Evolutionary conservation across 257 asterid species (phyloP), one percentile per base, ranked within the genome.

Genomic region (Fraxinus excelsior): DNA sequence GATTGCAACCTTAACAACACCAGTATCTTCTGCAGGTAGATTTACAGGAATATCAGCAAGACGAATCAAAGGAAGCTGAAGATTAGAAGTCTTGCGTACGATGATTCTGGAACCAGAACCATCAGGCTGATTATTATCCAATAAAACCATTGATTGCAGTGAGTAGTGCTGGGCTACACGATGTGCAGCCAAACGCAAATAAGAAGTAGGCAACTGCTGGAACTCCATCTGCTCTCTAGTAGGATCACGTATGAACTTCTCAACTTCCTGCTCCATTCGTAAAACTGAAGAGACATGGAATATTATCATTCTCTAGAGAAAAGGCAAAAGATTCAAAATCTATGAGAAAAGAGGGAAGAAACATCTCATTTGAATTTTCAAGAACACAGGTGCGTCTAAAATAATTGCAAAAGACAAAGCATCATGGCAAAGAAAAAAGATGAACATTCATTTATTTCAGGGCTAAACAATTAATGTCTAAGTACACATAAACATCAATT

Each of bases 141-240:
- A 53, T 79, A 92, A 87, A 86, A 96, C 98, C 99, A 96, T 94
- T 69, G 99, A 96, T 62, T 90, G 96, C 81, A 96, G 88, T 14
- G 92, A 94, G 78, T 96, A 96, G 82, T 94, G 99, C 75, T 96
- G 99, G 26, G 99, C 98, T 64, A 96, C 96, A 62, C 98, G 97
- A 87, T 96, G 99, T 71, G 98, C 99, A 78, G 99, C 98, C 89
- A 96, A 84, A 6, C 99, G 94, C 83, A 94, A 85, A 85, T 93
- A 96, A 51, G 99, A 96, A 82, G 97, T 96, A 49, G 99, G 99
- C 76, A 96, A 87, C 84, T 92, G 97, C 68, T 92, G 93, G 82
- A 96, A 96, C 81, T 96, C 98, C 98, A 96, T 89, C 79, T 91
- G 96, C 56, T 92, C 97, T 83, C 97, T 86, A 13, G 86, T 85